Conservation (phyloP, 345 rosid genomes). For the Aethionema arabicum region DNA sequence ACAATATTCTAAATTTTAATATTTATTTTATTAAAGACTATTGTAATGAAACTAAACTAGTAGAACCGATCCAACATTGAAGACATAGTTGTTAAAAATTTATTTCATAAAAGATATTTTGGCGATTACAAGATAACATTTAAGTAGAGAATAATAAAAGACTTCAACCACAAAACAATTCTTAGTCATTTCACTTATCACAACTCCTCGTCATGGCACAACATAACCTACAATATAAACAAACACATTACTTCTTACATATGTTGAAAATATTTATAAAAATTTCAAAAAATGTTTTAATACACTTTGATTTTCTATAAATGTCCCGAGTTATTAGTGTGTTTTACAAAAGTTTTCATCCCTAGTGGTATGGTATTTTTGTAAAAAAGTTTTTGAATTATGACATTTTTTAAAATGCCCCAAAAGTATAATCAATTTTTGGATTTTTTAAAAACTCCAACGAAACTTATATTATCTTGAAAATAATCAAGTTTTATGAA, state of each 20-base stretch:
- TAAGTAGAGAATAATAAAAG: not conserved
- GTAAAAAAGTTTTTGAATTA: too few species aligned
- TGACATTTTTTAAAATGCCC: too few species aligned
- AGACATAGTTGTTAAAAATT: not conserved
- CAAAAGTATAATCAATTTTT: too few species aligned
- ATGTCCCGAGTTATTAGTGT: too few species aligned
- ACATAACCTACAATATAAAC: conserved; percentile 25
- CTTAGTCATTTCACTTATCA: not conserved
- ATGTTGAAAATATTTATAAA: too few species aligned
- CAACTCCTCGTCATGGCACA: conserved; percentile 28
- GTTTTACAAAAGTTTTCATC: not conserved
- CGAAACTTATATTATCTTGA: too few species aligned
- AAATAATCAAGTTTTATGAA: not conserved
- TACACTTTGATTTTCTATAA: not conserved
- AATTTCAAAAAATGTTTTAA: not conserved
- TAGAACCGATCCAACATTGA: too few species aligned
- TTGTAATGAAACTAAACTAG: too few species aligned
- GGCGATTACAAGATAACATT: conserved; percentile 6
- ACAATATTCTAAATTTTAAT: too few species aligned
- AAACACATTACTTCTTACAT: conserved; percentile 4
- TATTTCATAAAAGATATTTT: conserved; percentile 18
- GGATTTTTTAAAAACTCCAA: too few species aligned
- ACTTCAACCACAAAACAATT: conserved; percentile 5
- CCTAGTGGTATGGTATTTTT: too few species aligned
- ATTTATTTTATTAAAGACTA: too few species aligned